Percentiles rank a stretch among this genome's conserved stretches.
Evolutionary conservation across 331 rosid genomes (phyloP).

Genomic region (Malus hybrid): DNA sequence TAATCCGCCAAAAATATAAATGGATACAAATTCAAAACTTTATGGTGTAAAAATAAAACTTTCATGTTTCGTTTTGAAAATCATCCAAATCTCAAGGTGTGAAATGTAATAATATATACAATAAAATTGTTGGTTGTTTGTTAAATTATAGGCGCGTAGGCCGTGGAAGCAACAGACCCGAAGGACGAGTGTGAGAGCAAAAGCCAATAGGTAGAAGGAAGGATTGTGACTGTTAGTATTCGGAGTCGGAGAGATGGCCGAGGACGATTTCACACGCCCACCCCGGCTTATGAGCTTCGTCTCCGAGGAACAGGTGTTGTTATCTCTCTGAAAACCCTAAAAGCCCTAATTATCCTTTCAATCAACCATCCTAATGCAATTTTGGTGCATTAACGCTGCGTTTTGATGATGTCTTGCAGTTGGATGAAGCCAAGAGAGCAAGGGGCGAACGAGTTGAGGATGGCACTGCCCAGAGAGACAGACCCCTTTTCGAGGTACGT

Average conservation of each 20-base stretch:
- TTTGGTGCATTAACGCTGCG: not conserved
- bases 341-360: not conserved
- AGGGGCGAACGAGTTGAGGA: constrained; percentile 94
- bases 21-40: too few relatives aligned
- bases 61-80: too few relatives aligned
- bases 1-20: too few relatives aligned
- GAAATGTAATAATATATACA: not conserved
- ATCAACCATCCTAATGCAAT: not conserved
- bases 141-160: not conserved
- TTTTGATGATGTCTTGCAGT: constrained; percentile 24
- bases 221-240: not conserved
- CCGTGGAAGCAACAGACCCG: not conserved
- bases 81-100: too few relatives aligned
- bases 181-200: not conserved
- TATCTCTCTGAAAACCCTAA: not conserved
- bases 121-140: not conserved
- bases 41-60: too few relatives aligned
- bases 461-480: constrained; percentile 89
- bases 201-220: not conserved
- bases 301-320: constrained; percentile 78
- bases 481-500: constrained; percentile 82
- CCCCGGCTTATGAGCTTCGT: constrained; percentile 77
- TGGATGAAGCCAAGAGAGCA: constrained; percentile 62
- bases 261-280: constrained; percentile 50
- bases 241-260: constrained; percentile 42